Evolutionary conservation across 306 rosid genomes (phyloP), one percentile per base, ranked within the genome.

Genomic region (Oemleria cerasiformis): DNA sequence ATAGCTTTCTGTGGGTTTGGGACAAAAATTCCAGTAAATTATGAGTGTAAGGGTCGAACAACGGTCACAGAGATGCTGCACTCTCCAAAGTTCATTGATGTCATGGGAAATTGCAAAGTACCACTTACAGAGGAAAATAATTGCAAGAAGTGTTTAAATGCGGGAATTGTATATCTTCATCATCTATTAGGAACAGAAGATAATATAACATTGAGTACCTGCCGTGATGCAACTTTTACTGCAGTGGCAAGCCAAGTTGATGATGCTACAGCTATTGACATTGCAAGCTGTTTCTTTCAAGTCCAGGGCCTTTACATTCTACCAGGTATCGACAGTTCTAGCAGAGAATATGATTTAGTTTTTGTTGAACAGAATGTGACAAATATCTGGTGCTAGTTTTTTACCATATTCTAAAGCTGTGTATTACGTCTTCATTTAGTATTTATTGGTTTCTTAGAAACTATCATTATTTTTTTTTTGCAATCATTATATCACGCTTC

Each of bases 201-300:
- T 79, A 94, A 94, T 75, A 81, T 85, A 69, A 91, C 99, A 38
- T 44, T 94, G 23, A 85, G 90, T 64, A 94, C 96, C 20, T 94
- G 99, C 51, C 97, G 96, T 17, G 97, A 94, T 76, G 99, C 99
- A 71, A 84, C 95, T 54, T 94, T 89, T 78, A 78, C 79, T 76
- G 86, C 96, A 58, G 70, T 94, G 57, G 96, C 92, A 54, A 94
- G 99, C 85, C 96, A 85, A 84, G 84, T 82, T 80, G 92, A 86
- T 80, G 74, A 70, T 58, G 65, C 55, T 59, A 85, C 92, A 57
- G 82, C 87, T 20, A 36, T 84, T 85, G 92, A 84, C 82, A 84
- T 88, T 64, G 99, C 97, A 53, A 85, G 79, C 79, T 94, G 99
- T 83, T 89, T 94, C 80, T 94, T 94, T 81, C 92, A 97, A 57